These are phyloP conservation scores for Juglanconis oblonga DNA, from an alignment of 2,329 filamentous ascomycete species.

Conservation along the genomic window DNA sequence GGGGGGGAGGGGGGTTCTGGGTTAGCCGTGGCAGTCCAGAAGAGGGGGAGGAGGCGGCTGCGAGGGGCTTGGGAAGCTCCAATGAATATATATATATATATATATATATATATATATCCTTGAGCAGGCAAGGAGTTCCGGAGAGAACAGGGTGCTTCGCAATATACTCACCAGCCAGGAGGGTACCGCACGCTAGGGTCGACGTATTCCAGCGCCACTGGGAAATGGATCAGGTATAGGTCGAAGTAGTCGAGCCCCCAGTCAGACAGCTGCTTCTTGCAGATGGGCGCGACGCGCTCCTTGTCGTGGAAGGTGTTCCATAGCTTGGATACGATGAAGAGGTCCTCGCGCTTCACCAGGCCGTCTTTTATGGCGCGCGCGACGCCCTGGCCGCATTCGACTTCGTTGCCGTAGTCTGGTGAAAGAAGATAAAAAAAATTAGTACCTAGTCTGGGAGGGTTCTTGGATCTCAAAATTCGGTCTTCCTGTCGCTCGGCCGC, in stretches of 20 bases:
- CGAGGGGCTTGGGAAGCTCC: no score
- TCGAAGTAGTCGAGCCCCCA: constrained; percentile 87
- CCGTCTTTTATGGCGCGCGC: constrained; percentile 78
- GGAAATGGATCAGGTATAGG: constrained; percentile 87
- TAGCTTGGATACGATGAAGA: constrained; percentile 91
- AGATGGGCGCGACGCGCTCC: constrained; percentile 73
- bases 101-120: no score
- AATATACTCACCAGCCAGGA: constrained; percentile 63
- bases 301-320: constrained; percentile 90
- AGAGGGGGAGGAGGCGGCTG: no score
- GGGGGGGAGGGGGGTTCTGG: not conserved
- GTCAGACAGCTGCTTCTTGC: constrained; percentile 73
- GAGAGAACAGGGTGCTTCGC: not conserved
- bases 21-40: no score
- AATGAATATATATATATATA: no score
- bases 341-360: constrained; percentile 77
- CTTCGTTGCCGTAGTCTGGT: constrained; percentile 79
- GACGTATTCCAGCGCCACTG: constrained; percentile 80
- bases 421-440: not conserved
- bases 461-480: not conserved
- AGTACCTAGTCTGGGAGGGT: not conserved
- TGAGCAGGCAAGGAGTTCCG: not conserved
- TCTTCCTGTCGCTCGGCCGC: no score
- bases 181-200: constrained; percentile 77
- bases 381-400: constrained; percentile 72